Evolutionary conservation across 148 eudicot species (phyloP), one percentile per base, ranked within the genome.

Genomic region (Euryodendron excelsum): DNA sequence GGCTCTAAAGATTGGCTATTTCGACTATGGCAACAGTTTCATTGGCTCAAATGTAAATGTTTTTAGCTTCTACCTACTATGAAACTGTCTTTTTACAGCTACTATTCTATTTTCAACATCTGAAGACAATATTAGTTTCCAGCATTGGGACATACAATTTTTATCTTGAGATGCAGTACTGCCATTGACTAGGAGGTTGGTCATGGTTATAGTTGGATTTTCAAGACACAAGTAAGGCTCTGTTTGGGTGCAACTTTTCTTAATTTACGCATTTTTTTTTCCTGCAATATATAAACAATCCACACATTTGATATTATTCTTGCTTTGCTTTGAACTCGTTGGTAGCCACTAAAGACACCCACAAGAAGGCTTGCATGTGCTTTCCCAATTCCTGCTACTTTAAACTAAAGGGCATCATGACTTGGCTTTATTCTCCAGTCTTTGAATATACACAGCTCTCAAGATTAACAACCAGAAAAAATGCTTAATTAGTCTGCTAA

Each of bases 361-460:
- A 74, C 75, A 68, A 75, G 48, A 67, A 69, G 69, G 44, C 62
- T 80, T 27, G 64, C 83, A 81, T 81, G 83, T 81, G 83, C 76
- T 81, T 76, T 76, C 47, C n/a, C n/a, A n/a, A n/a, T n/a, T n/a
- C 55, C 12, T 20, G 27, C 79, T 36, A 60, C 75, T 58, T 81
- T 76, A 58, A 47, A 69, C 23, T 47, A 69, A 41, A 76, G 28
- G 30, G 41, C 45, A 47, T 76, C 68, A 69, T 75, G 71, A 60
- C 79, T 76, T 70, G 66, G 79, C 63, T 68, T 80, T 67, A 67
- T 59, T 76, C 62, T 59, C 72, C n/a, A 25, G 21, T 33, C 47
- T 61, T n/a, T n/a, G 9, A 65, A 48, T 34, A 28, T 28, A 17
- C 66, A 45, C 70, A 44, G 23, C 78, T 62, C 78, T 47, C 44